These are phyloP conservation scores for Poa annua DNA, from an alignment of 176 grass and related monocot genomes.

Conservation along the genomic window DNA sequence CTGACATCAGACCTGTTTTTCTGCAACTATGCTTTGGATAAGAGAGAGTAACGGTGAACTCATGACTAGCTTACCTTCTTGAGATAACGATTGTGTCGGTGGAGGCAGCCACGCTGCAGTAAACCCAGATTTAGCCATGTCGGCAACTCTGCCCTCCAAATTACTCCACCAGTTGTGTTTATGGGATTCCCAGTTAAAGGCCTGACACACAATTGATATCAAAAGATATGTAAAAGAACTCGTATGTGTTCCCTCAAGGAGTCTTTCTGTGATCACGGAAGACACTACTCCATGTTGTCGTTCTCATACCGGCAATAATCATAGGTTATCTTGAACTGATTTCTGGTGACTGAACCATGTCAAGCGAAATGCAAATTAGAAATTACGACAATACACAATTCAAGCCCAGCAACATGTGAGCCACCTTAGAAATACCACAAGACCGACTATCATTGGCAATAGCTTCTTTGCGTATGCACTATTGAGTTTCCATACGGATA, in stretches of 20 bases:
- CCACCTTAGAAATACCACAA: background rate
- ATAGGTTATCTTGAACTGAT: constrained; percentile 14
- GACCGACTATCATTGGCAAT: background rate
- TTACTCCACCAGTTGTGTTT: constrained; percentile 85
- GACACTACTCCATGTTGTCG: background rate
- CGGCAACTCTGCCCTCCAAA: constrained; percentile 69
- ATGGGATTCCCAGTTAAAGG: constrained; percentile 98
- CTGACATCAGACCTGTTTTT: constrained; percentile 27
- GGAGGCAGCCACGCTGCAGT: constrained; percentile 90
- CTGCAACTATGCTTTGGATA: background rate
- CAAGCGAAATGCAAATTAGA: background rate
- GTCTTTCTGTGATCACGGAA: background rate
- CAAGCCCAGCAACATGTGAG: background rate
- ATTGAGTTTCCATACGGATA: background rate
- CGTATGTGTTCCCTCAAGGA: background rate
- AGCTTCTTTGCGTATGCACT: background rate
- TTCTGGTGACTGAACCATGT: constrained; percentile 1
- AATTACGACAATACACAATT: background rate
- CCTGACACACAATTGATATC: constrained; percentile 38
- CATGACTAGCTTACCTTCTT: constrained; percentile 53
- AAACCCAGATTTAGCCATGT: constrained; percentile 82
- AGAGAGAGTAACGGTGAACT: constrained; percentile 12
- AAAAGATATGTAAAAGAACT: background rate
- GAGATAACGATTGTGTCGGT: constrained; percentile 74
- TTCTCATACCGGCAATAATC: background rate